Base-by-base conservation (phyloP, 2,329 filamentous ascomycete genomes). In the Colletotrichum lupini region DNA sequence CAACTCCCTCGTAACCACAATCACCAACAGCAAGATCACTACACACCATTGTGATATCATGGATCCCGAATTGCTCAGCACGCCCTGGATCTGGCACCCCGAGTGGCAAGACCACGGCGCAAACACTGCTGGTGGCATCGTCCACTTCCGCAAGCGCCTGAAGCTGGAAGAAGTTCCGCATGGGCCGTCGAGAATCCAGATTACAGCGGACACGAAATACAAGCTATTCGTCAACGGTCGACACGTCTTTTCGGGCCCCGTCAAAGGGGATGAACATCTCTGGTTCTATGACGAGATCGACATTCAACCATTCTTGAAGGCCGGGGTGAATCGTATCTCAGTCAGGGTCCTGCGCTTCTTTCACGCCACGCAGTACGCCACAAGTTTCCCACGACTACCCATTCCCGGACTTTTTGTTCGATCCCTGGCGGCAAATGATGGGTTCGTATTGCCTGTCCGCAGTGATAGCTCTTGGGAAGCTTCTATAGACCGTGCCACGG, bases 231-330 rank as follows among this genome's bases (percentile, higher is more conserved):
- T 78, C 52, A 79, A 79, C 67, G 64, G 72, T 3, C 26, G 62
- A 4, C 67, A 73, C 12, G 68, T 76, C n/a, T 68, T 73, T 30
- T 75, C 76, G 9, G 78, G 78, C 0, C 78, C 77, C 4, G 76
- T 75, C 24, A 78, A 78, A 60, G 76, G 77, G 28, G 75, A 78
- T 49, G 67, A 67, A 4, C 60, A 67, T 26, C 73, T 77, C 11
- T 79, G 77, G 78, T 78, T 77, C 66, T 77, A 78, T 30, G 77
- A 79, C 57, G 70, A 76, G 14, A 66, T 78, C 14, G 76, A 79
- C 55, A 76, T 78, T 22, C 64, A 65, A 1, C 76, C 78, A 1
- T 66, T 72, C 19, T 74, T 79, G 19, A 59, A 28, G 1, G 9
- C 57, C 1, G 77, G 77, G 2, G 30, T 12, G 12, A 79, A 78